Conservation (phyloP, 1,284 basidiomycete genomes). For the Takashimella tepidaria region DNA sequence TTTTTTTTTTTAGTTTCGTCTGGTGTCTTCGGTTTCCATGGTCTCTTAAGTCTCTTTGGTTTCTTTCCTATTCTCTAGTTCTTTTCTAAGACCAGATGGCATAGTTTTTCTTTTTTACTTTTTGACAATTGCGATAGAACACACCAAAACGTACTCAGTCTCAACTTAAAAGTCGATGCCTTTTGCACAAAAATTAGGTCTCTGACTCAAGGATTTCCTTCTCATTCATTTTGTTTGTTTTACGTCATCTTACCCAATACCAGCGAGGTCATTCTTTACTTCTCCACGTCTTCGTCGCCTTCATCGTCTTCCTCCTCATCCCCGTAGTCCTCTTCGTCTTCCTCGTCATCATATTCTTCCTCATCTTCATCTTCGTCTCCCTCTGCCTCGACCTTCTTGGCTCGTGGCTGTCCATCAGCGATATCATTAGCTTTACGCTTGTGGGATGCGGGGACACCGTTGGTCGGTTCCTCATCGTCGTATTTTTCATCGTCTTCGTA, state of each 20-base stretch:
- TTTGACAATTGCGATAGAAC: too few species aligned
- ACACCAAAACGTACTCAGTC: too few species aligned
- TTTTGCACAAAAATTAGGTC: too few species aligned
- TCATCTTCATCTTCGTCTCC: conserved; percentile 1
- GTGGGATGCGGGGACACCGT: background rate
- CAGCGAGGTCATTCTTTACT: background rate
- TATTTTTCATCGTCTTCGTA: conserved; percentile 6
- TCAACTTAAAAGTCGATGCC: too few species aligned
- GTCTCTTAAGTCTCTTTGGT: too few species aligned
- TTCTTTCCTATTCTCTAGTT: too few species aligned
- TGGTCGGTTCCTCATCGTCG: conserved; percentile 7
- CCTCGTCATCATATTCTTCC: background rate
- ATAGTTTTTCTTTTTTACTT: too few species aligned
- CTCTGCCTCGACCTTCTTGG: background rate
- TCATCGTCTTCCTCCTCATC: background rate
- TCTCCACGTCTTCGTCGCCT: background rate
- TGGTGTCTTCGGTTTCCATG: too few species aligned
- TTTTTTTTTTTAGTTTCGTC: too few species aligned
- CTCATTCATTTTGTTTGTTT: background rate
- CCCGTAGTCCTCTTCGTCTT: background rate
- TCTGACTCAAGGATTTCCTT: too few species aligned
- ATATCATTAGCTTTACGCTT: conserved; percentile 1
- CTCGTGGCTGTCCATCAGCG: background rate
- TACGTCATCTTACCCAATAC: background rate
- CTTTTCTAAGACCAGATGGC: too few species aligned